phyloP scores from a whole-genome alignment of 768 basidiomycete genomes.

The Russula brevipes region DNA sequence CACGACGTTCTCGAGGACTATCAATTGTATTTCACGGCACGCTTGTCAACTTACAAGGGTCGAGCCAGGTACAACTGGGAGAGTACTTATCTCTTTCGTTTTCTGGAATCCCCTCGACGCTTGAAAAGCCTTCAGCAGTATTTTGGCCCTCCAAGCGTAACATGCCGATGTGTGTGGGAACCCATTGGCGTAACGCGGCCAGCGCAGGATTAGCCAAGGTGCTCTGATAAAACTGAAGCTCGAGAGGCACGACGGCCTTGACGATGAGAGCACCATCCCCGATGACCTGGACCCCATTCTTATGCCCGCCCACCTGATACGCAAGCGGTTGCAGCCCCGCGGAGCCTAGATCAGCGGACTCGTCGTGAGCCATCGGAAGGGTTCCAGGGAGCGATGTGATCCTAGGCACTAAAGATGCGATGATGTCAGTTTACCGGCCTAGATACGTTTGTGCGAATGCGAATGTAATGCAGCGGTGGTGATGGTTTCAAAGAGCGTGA shows the following conservation, averaged over 20 bases:
- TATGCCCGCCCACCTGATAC: conserved; percentile 78
- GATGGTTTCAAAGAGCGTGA: not conserved
- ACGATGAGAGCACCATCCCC: conserved; percentile 76
- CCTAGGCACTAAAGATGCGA: too few relatives aligned
- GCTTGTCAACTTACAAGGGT: conserved; percentile 5
- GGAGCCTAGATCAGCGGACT: not conserved
- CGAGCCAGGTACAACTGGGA: not conserved
- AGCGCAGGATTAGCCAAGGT: conserved; percentile 41
- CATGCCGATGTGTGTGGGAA: conserved; percentile 77
- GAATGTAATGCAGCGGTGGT: not conserved
- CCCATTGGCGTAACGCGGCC: conserved; percentile 48
- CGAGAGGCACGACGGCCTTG: conserved; percentile 63
- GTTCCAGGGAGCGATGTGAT: not conserved
- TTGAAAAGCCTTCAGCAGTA: conserved; percentile 18
- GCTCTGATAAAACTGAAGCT: conserved; percentile 67
- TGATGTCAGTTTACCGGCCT: not conserved
- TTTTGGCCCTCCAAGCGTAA: conserved; percentile 61
- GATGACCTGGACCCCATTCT: conserved; percentile 55
- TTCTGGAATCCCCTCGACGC: conserved; percentile 26
- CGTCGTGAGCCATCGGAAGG: conserved; percentile 4
- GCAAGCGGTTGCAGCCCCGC: conserved; percentile 33
- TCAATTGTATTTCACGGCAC: conserved; percentile 43
- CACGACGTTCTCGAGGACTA: conserved; percentile 83
- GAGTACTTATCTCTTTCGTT: conserved; percentile 45
- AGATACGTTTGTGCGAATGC: too few relatives aligned